A percentile compares a stretch with the other conserved stretches of the same genome.
These are phyloP conservation scores for sunflower (Helianthus annuus) DNA, from an alignment of 129 eudicot genomes.

Conservation along the genomic window HanXRQr2.0-SUNRISE NC_035441.2:82199743-82200242, in stretches of 20 bases:
- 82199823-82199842: slow-evolving; percentile 31
- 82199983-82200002: no score
- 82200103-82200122: slow-evolving; percentile 62
- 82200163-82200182: slow-evolving; percentile 87
- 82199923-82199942: no score
- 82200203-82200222: slow-evolving; percentile 93
- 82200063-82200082: slow-evolving; percentile 79
- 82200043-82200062: slow-evolving; percentile 73
- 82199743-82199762: not conserved
- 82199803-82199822: slow-evolving; percentile 35
- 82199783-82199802: slow-evolving; percentile 29
- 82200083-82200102: slow-evolving; percentile 54
- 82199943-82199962: not conserved
- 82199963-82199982: no score
- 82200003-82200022: no score
- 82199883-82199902: not conserved
- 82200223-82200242: slow-evolving; percentile 79
- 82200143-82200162: slow-evolving; percentile 84
- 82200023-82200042: no score
- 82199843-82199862: slow-evolving; percentile 21
- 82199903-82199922: no score
- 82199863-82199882: slow-evolving; percentile 29
- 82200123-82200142: slow-evolving; percentile 85
- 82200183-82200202: slow-evolving; percentile 99
- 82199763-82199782: slow-evolving; percentile 3